These are phyloP conservation scores for Malassezia slooffiae DNA, from an alignment of 1,284 basidiomycete species.

Conservation along the genomic window DNA sequence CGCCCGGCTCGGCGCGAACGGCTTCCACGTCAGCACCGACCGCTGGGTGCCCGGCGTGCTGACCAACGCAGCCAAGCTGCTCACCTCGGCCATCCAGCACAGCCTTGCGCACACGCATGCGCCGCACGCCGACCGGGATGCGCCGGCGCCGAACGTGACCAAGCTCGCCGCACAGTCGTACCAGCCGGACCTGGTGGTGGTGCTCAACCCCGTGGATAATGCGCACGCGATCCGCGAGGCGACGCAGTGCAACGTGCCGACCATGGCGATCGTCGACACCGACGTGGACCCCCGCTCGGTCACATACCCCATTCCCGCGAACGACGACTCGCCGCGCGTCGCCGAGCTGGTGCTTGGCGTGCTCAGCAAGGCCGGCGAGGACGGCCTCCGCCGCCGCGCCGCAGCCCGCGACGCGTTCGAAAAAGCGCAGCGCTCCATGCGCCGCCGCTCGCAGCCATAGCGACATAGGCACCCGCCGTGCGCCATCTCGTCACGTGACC, in stretches of 20 bases:
- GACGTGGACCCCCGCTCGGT: conserved; percentile 91
- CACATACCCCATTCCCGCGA: conserved; percentile 96
- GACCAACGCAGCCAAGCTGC: conserved; percentile 66
- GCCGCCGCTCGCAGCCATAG: conserved; percentile 1
- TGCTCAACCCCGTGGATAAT: conserved; percentile 78
- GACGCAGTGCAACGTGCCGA: conserved; percentile 47
- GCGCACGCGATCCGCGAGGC: conserved; percentile 51
- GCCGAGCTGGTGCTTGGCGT: conserved; percentile 83
- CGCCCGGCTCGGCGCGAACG: conserved; percentile 57
- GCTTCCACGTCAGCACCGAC: conserved; percentile 65
- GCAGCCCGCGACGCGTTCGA: conserved; percentile 29
- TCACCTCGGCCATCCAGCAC: conserved; percentile 35
- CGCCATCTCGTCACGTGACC: background rate
- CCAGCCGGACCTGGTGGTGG: conserved; percentile 72
- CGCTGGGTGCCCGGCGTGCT: conserved; percentile 89
- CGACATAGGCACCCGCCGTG: too few relatives aligned
- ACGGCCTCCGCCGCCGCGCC: conserved; percentile 28
- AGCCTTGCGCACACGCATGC: conserved; percentile 2
- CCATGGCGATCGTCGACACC: conserved; percentile 69
- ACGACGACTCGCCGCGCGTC: conserved; percentile 83
- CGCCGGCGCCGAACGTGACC: conserved; percentile 21
- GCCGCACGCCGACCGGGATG: conserved; percentile 14
- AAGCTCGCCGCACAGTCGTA: conserved; percentile 54
- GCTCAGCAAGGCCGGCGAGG: conserved; percentile 70
- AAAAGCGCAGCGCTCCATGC: conserved; percentile 20